These are phyloP conservation scores for Trichosporon coremiiforme DNA, from an alignment of 1,284 basidiomycete genomes.

Conservation along the genomic window DNA sequence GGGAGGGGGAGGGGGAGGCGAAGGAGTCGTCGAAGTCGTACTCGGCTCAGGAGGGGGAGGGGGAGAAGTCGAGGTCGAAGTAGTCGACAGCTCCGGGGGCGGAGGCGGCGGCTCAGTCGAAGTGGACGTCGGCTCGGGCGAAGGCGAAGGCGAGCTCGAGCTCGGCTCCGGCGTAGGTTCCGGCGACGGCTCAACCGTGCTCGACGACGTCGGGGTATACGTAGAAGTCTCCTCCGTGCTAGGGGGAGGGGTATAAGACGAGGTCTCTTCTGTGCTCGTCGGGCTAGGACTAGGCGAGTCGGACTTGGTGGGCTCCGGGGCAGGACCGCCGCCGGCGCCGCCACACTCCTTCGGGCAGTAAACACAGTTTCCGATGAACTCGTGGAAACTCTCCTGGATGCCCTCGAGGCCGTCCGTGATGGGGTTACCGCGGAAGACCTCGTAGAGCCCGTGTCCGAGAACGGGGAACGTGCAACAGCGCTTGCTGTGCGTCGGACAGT, in stretches of 20 bases:
- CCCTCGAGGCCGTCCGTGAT: slow-evolving; percentile 5
- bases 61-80: not conserved
- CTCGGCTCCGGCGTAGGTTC: not conserved
- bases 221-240: slow-evolving; percentile 5
- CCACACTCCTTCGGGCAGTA: slow-evolving; percentile 14
- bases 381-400: not conserved
- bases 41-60: not conserved
- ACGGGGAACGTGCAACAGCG: slow-evolving; percentile 4
- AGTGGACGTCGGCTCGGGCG: not conserved
- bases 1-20: not conserved
- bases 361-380: slow-evolving; percentile 14
- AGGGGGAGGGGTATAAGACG: slow-evolving; percentile 9
- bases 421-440: slow-evolving; percentile 13
- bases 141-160: not conserved
- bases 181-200: not conserved
- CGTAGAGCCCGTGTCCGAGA: not conserved
- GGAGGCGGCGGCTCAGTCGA: slow-evolving; percentile 8
- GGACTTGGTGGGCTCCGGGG: not conserved
- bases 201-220: slow-evolving; percentile 3
- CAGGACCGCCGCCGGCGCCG: slow-evolving; percentile 5
- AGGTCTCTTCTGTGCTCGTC: not conserved
- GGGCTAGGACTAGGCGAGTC: not conserved
- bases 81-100: not conserved
- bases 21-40: not conserved
- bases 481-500: slow-evolving; percentile 9